Evolutionary conservation across 169 alveolate species (phyloP), one percentile per base, ranked within the genome.

Genomic region (Cryptosporidium baileyi): DNA sequence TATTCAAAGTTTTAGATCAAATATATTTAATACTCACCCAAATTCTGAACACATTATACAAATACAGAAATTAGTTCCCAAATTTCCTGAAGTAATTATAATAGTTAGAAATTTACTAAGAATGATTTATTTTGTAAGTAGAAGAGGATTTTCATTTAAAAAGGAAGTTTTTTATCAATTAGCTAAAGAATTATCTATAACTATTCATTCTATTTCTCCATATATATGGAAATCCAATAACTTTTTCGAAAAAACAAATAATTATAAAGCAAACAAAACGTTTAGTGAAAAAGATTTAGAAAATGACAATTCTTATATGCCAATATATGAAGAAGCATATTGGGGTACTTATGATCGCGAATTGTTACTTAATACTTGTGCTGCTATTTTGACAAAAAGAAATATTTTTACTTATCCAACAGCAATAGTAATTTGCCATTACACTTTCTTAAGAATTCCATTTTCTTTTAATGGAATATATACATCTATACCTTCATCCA

Each of bases 161-260:
- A 54, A 34, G 38, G 47, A 34, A 17, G 57, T 60, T 13, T 60
- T 74, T 26, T 54, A 54, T 36, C 85, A 74, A 24, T 52, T 74
- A 1, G 85, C 85, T 5, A 74, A 74, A 32, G 85, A 74, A 41
- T 47, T 74, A 38, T 26, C 85, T 17, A 74, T 74, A 19, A 30
- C 67, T 6, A 51, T 74, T 24, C 85, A 74, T 41, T 74, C 85
- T 6, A 57, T 74, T 26, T 74, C 85, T 3, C 85, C 85, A 34
- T 74, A 38, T 74, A 19, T 74, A 2, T 74, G 85, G 85, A 74
- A 38, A 22, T 38, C 67, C 9, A 19, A 74, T 2, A 26, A 36
- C 5, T 28, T 36, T 24, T 51, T 40, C 15, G 57, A 19, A 49
- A 26, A 15, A 0, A 22, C 2, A 1, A 43, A 57, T 28, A 1